A percentile compares a stretch with the other conserved stretches of the same genome.
phyloP scores from a whole-genome alignment of 768 basidiomycete species.

The Boletellus ananas region DNA sequence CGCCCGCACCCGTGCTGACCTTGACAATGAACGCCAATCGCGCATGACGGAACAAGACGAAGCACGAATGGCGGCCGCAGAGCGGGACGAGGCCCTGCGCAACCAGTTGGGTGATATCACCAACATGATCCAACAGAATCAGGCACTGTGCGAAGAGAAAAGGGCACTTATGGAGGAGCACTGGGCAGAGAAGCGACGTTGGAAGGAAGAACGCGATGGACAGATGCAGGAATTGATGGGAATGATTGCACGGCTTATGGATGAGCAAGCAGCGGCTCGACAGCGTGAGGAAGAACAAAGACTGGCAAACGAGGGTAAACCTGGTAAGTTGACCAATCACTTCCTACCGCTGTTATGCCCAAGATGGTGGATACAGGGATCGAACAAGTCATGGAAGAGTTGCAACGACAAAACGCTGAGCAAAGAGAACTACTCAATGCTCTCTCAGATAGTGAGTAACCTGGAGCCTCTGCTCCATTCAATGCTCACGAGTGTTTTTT shows the following conservation, averaged over 20 bases:
- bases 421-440: slow-evolving; percentile 52
- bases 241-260: slow-evolving; percentile 56
- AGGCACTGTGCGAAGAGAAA: slow-evolving; percentile 56
- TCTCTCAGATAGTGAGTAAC: slow-evolving; percentile 54
- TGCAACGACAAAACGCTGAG: slow-evolving; percentile 56
- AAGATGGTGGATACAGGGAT: slow-evolving; percentile 39
- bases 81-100: slow-evolving; percentile 58
- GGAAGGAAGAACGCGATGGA: slow-evolving; percentile 56
- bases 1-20: slow-evolving; percentile 49
- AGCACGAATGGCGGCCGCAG: slow-evolving; percentile 55
- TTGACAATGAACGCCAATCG: slow-evolving; percentile 60
- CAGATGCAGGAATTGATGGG: slow-evolving; percentile 55
- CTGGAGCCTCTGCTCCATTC: background rate
- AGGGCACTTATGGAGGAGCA: slow-evolving; percentile 56
- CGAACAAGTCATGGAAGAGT: slow-evolving; percentile 56
- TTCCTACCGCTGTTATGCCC: slow-evolving; percentile 1
- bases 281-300: slow-evolving; percentile 50
- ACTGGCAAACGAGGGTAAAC: slow-evolving; percentile 48
- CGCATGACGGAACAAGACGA: slow-evolving; percentile 59
- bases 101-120: slow-evolving; percentile 69
- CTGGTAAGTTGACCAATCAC: slow-evolving; percentile 41
- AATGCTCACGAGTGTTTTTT: slow-evolving; percentile 11
- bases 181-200: slow-evolving; percentile 56
- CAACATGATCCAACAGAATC: slow-evolving; percentile 65
- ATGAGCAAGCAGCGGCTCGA: slow-evolving; percentile 52